Conservation (phyloP, 176 grass and related monocot species). For the Musa troglodytarum region DNA sequence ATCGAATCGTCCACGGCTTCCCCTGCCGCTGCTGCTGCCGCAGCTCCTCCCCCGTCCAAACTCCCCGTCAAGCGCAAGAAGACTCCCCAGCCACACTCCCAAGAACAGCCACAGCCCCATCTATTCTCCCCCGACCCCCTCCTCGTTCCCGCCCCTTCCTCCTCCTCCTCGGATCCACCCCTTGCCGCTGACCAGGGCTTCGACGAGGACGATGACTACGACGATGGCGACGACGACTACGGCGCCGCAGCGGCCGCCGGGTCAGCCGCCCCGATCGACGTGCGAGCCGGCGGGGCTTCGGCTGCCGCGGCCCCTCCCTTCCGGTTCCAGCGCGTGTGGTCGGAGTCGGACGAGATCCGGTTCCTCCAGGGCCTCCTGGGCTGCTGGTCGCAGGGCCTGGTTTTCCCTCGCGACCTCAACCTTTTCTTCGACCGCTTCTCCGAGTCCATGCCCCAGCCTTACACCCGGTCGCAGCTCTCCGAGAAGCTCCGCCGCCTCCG, state of each 20-base stretch:
- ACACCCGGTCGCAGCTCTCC: conserved; percentile 85
- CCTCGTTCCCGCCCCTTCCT: conserved; percentile 11
- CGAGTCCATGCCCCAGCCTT: conserved; percentile 56
- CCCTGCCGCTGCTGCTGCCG: conserved; percentile 15
- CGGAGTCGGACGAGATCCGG: conserved; percentile 58
- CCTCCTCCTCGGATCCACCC: not conserved
- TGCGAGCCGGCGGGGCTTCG: conserved; percentile 2
- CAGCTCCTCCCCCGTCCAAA: conserved; percentile 48
- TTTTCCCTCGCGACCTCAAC: conserved; percentile 74
- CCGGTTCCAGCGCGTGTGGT: conserved; percentile 70
- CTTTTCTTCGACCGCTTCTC: conserved; percentile 96
- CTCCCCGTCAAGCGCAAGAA: conserved; percentile 97
- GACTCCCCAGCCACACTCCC: conserved; percentile 19
- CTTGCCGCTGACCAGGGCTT: not conserved
- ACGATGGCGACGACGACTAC: conserved; percentile 18
- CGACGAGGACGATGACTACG: conserved; percentile 21
- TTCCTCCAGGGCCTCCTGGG: conserved; percentile 71
- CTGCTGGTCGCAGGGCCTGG: conserved; percentile 25
- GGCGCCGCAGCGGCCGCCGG: not conserved
- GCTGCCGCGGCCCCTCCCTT: conserved; percentile 10
- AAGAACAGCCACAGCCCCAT: not conserved
- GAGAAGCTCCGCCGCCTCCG: conserved; percentile 88
- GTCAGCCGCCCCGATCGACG: not conserved
- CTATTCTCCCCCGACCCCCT: conserved; percentile 28
- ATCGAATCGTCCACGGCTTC: conserved; percentile 26